A percentile compares a stretch with the other conserved stretches of the same genome.
Evolutionary conservation across 2,329 filamentous ascomycete genomes (phyloP).

Genomic region (Penicillium sp.): DNA sequence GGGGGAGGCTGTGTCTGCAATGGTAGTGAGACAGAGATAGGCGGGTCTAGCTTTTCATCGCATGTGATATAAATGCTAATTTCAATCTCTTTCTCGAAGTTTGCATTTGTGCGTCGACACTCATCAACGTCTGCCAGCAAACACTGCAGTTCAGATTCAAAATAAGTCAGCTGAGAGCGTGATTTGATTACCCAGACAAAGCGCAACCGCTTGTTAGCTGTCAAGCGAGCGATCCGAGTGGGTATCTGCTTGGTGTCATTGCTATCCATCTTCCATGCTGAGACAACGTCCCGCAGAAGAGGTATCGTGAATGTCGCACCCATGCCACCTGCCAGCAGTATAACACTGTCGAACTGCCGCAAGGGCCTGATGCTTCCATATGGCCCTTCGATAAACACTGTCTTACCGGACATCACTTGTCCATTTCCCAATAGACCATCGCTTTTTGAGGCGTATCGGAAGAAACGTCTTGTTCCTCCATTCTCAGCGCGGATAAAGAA

Average conservation of each 20-base stretch:
- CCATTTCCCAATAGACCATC: constrained; percentile 25
- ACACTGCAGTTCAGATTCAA: constrained; percentile 51
- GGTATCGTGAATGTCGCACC: constrained; percentile 61
- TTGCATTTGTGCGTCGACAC: constrained; percentile 31
- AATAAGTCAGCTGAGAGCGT: constrained; percentile 54
- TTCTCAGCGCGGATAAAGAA: constrained; percentile 57
- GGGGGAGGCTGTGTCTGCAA: neutral
- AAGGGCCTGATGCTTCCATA: constrained; percentile 55
- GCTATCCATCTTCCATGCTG: constrained; percentile 44
- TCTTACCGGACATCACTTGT: constrained; percentile 24
- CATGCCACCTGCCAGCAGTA: constrained; percentile 60
- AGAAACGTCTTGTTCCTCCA: constrained; percentile 54
- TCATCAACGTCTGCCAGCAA: constrained; percentile 46
- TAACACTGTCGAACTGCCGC: constrained; percentile 60
- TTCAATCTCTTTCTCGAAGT: constrained; percentile 48
- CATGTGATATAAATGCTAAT: constrained; percentile 58
- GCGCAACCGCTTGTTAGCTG: constrained; percentile 51
- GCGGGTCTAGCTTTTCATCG: constrained; percentile 46
- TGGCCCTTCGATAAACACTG: constrained; percentile 55
- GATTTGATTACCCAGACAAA: constrained; percentile 62
- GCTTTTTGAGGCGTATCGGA: constrained; percentile 51
- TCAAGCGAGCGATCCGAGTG: constrained; percentile 23
- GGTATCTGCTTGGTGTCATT: constrained; percentile 1
- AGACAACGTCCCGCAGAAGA: constrained; percentile 56
- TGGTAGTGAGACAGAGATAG: constrained; percentile 27